Base-by-base conservation (phyloP, 768 basidiomycete species). In the Calocera cornea region DNA sequence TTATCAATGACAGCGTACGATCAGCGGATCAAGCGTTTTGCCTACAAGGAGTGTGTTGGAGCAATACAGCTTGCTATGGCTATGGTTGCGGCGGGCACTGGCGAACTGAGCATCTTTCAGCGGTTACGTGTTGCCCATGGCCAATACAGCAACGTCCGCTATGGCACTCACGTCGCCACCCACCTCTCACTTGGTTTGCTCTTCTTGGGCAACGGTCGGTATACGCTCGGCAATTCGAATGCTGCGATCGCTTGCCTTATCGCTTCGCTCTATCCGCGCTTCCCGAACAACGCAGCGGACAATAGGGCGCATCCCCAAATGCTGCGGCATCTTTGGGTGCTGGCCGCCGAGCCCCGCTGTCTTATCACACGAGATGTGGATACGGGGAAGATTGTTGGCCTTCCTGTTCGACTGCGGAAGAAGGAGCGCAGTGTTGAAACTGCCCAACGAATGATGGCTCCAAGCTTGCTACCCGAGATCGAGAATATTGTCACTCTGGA, bases 51-150 rank as follows among this genome's bases (percentile, higher is more conserved):
- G 72, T 92, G 91, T 2, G 80, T 97, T 38, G 95, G 90, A 73
- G 79, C 95, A 41, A 88, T 98, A 66, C 89, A 91, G 0, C 82
- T 97, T 38, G 82, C 94, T 0, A 78, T 97, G 34, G 87, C 90
- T 73, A 89, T 95, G 83, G 89, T 98, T 47, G 95, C 98, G 92
- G 93, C 95, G 1, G 97, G 97, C 11, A 95, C 94, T 0, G 97
- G 97, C 2, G 94, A 98, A 75, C 84, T 97, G 64, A 89, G 88
- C 66, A 92, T 90, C 71, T 80, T 98, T 19, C 85, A 92, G 22
- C 84, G 94, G 24, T 81, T 98, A 14, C 84, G 97, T 22, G 89
- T 91, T 75, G 86, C 90, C 8, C 97, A 92, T 73, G 95, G 94
- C 29, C 87, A 92, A 82, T 86, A 87, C 72, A 84, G 85, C 67